phyloP scores from a whole-genome alignment of 78 protist genomes.

The Bigelowiella natans region DNA sequence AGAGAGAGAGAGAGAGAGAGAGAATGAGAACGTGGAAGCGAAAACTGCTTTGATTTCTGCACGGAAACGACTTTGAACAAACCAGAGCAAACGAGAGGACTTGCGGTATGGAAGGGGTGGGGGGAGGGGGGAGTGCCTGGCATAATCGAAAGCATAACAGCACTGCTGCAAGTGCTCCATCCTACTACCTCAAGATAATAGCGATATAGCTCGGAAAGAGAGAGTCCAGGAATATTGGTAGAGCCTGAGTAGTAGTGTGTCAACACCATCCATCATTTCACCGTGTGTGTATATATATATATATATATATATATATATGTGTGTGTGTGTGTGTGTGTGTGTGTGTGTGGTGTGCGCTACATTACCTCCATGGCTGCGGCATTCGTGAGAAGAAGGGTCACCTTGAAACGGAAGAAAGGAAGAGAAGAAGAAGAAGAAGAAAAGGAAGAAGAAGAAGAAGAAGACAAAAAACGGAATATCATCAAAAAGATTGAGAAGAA shows the following conservation, averaged over 20 bases:
- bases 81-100: no score
- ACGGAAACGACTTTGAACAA: no score
- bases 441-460: no score
- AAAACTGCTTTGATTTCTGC: no score
- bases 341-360: not conserved
- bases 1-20: not conserved
- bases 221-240: not conserved
- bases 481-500: no score
- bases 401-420: no score
- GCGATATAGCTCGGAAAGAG: not conserved
- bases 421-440: no score
- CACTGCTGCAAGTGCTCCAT: not conserved
- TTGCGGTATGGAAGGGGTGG: no score
- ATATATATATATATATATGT: not conserved
- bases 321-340: not conserved
- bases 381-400: not conserved
- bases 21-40: not conserved
- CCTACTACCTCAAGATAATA: not conserved
- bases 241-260: not conserved
- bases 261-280: not conserved
- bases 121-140: no score
- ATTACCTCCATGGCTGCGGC: not conserved
- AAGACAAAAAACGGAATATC: no score
- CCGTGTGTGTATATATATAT: not conserved
- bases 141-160: no score